A percentile compares a stretch with the other conserved stretches of the same genome.
Conservation (phyloP, 805 yeast genomes). For the Soucietia sequanensis region DNA sequence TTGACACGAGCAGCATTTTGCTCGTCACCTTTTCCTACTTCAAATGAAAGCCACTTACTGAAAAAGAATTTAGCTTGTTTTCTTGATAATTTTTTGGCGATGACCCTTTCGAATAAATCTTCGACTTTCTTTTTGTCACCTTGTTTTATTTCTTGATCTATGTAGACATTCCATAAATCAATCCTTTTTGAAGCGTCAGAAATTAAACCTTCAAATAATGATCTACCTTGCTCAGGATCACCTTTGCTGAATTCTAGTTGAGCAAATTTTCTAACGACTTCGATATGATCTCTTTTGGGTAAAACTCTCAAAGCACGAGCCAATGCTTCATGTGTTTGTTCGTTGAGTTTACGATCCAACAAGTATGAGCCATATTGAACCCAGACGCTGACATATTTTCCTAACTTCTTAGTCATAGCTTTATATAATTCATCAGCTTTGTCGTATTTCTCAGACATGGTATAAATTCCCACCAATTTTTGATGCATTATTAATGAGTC, state of each 20-base stretch:
- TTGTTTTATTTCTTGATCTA: conserved; percentile 85
- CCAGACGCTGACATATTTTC: conserved; percentile 74
- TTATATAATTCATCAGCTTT: conserved; percentile 71
- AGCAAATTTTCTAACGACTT: conserved; percentile 83
- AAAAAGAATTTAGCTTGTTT: conserved; percentile 95
- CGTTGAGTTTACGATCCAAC: conserved; percentile 54
- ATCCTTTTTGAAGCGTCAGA: conserved; percentile 89
- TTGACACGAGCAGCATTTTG: conserved; percentile 80
- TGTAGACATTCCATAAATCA: conserved; percentile 92
- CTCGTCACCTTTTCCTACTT: conserved; percentile 65
- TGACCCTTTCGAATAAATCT: conserved; percentile 78
- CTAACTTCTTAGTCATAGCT: conserved; percentile 71
- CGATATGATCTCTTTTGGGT: conserved; percentile 72
- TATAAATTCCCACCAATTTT: conserved; percentile 72
- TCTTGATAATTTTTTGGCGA: conserved; percentile 63
- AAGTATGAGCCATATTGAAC: conserved; percentile 75
- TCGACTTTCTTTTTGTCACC: conserved; percentile 66
- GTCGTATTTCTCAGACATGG: conserved; percentile 66
- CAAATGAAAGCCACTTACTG: conserved; percentile 85
- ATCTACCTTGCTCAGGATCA: conserved; percentile 91
- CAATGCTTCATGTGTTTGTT: conserved; percentile 69
- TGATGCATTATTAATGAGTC: conserved; percentile 81
- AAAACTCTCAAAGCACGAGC: conserved; percentile 70
- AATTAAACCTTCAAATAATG: conserved; percentile 87
- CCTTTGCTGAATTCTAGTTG: conserved; percentile 85